Conservation (phyloP, 768 basidiomycete species). For the Pholiota microspora region DNA sequence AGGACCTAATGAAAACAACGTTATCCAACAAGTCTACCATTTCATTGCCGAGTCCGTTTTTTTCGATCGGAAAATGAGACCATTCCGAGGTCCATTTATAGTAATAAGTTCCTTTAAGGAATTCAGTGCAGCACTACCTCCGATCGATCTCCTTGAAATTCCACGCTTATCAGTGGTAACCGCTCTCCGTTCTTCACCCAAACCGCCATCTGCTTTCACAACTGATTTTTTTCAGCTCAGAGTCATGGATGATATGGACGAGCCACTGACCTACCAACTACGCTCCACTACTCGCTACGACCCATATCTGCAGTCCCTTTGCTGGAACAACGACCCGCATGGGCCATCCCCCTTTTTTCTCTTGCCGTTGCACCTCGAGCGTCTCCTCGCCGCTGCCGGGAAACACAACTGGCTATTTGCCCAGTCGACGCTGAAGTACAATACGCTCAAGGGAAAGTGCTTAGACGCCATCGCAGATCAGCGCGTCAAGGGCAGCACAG, state of each 20-base stretch:
- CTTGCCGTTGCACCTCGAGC: constrained; percentile 57
- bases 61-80: no score
- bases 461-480: constrained; percentile 36
- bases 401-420: constrained; percentile 50
- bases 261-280: constrained; percentile 31
- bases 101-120: neutral
- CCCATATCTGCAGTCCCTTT: constrained; percentile 35
- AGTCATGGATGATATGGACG: neutral
- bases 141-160: neutral
- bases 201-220: neutral
- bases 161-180: neutral
- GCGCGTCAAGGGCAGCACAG: constrained; percentile 14
- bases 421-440: constrained; percentile 33
- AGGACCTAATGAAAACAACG: no score
- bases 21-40: no score
- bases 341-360: constrained; percentile 60
- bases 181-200: neutral
- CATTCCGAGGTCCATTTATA: neutral
- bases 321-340: constrained; percentile 61
- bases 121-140: neutral
- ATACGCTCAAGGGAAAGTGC: constrained; percentile 42
- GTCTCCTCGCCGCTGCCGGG: constrained; percentile 50
- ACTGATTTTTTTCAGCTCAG: neutral
- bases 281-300: constrained; percentile 65
- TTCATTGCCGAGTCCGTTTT: no score